Evolutionary conservation across 352 stramenopile genomes (phyloP), one percentile per base, ranked within the genome.

Genomic region (Phytopythium aichiense): DNA sequence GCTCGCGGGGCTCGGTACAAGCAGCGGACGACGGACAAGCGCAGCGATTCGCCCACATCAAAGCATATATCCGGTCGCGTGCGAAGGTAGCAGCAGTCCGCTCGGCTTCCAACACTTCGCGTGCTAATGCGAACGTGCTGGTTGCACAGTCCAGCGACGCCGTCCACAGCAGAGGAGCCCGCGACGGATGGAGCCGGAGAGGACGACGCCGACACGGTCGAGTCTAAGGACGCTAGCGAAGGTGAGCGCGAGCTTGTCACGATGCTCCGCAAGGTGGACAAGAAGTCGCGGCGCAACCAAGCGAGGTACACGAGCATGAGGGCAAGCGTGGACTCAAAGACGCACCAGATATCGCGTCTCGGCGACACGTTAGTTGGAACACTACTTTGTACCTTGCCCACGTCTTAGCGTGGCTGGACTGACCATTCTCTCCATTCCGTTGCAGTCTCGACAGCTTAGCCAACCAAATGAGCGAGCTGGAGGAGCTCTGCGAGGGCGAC

Each of bases 261-360:
- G 30, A 79, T 82, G 69, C 63, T 84, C 11, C 61, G 58, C 22
- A 71, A 73, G 30, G 70, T 75, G 25, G 74, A 72, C n/a, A 66
- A 61, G 40, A 73, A 61, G 37, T 76, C 46, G 30, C 58, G 79
- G 35, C 78, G 71, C 53, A 77, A 86, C 61, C 76, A 80, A 37
- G 66, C 70, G 54, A 71, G 73, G 67, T 56, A 56, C 50, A 30
- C 50, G 12, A 30, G 30, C 30, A 56, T 56, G 50, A 56, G 43
- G 31, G 28, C 28, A 2, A 56, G 18, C 11, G 50, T 56, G 12
- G 30, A 56, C 28, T 43, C 28, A 11, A 56, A 23, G n/a, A 30
- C 50, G 28, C 18, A 43, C 4, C 30, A 56, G 9, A 30, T 56
- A 8, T 42, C 15, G 50, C 50, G 30, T 8, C 50, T 56, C 7